Evolutionary conservation across 306 rosid genomes (phyloP), one percentile per base, ranked within the genome.

Genomic region (Medicago ruthenica): DNA sequence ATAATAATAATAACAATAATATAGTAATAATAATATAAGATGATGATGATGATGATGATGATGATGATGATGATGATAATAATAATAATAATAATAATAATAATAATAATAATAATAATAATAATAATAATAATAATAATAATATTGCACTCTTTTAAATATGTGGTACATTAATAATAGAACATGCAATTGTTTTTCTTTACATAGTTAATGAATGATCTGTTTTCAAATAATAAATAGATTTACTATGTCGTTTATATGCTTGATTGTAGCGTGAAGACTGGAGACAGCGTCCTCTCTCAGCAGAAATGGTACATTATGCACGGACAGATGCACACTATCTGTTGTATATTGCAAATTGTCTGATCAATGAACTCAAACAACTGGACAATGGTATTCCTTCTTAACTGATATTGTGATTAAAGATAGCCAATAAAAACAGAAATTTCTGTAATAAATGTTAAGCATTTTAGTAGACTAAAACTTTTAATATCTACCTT

Each of bases 291-390:
- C 96, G 98, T 27, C 98, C 97, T 73, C 86, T 95, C 67, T 83
- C 97, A 16, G 76, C 45, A 24, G 97, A 90, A 84, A 92, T 92
- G 98, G 86, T 90, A 76, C 86, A 87, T 12, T 92, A 95, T 85
- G 98, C 97, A 77, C 91, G 85, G 69, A 86, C 92, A 66, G 98
- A 94, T 87, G 97, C 98, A 48, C 98, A 89, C 86, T 94, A 92
- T 83, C 85, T 94, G 73, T 73, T 95, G 68, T 84, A 89, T 76
- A 95, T 95, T 84, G 96, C 96, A 31, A 91, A 81, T 73, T 79
- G 89, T 85, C 85, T 90, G 61, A 81, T 90, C 74, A 45, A 58
- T 61, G 98, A 95, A 76, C 86, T 95, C 84, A 88, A 83, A 73
- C 87, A 85, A 60, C 86, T 70, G 63, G 93, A 76, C 37, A 83